Percentiles rank a stretch among this genome's conserved stretches.
These are phyloP conservation scores for Fusarium beomiforme DNA, from an alignment of 2,329 filamentous ascomycete species.

Conservation along the genomic window DNA sequence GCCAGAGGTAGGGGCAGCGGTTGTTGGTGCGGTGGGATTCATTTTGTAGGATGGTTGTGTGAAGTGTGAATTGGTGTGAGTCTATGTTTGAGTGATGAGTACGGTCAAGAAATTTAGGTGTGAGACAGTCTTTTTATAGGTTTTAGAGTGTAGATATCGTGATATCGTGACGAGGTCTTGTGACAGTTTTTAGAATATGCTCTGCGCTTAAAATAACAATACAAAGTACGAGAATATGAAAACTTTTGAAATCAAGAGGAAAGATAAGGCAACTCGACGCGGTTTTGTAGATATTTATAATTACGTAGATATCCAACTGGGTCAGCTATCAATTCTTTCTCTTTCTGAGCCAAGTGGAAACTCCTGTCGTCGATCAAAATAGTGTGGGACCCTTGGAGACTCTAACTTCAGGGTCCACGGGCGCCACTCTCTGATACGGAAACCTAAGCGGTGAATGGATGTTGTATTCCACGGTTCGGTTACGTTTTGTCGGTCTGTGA, in stretches of 20 bases:
- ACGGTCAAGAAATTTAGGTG: background rate
- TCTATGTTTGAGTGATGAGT: background rate
- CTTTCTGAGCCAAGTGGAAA: conserved; percentile 28
- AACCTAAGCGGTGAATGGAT: conserved; percentile 30
- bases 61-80: background rate
- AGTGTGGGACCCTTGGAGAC: conserved; percentile 13
- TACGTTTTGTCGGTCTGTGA: conserved; percentile 16
- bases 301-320: conserved; percentile 7
- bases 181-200: background rate
- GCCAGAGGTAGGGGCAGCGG: conserved; percentile 20
- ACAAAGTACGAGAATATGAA: conserved; percentile 1
- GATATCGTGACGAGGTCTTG: background rate
- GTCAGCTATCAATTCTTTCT: conserved; percentile 16
- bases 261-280: background rate
- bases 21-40: conserved; percentile 21
- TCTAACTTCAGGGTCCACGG: conserved; percentile 38
- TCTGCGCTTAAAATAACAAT: conserved; percentile 1
- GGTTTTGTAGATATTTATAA: conserved; percentile 26
- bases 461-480: conserved; percentile 16
- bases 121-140: background rate
- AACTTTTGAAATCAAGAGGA: background rate
- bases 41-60: conserved; percentile 7
- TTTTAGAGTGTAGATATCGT: background rate
- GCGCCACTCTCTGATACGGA: conserved; percentile 28
- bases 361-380: conserved; percentile 19